Conservation (phyloP, 164 flowering plant genomes). For the Magnolia officinalis region DNA sequence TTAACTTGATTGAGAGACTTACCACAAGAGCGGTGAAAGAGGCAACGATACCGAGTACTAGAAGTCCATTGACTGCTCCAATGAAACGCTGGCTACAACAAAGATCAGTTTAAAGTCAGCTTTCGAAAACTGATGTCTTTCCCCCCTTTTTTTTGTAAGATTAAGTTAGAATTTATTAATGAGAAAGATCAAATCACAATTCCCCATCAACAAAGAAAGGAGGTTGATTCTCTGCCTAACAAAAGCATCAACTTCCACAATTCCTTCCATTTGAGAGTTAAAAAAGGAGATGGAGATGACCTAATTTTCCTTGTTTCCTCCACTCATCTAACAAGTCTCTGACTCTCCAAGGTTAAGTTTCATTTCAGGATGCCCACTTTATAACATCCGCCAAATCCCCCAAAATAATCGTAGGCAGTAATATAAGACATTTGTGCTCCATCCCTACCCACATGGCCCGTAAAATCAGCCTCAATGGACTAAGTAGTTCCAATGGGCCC, state of each 20-base stretch:
- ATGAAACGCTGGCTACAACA: slow-evolving; percentile 71
- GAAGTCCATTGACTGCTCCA: slow-evolving; percentile 79
- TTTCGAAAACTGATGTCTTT: not conserved
- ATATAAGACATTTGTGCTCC: not conserved
- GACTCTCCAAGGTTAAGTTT: too few relatives aligned
- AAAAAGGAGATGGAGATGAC: not conserved
- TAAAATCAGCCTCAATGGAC: too few relatives aligned
- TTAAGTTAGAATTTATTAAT: not conserved
- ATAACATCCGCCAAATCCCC: too few relatives aligned
- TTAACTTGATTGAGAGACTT: slow-evolving; percentile 22
- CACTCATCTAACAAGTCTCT: too few relatives aligned
- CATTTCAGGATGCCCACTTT: too few relatives aligned
- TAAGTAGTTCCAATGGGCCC: too few relatives aligned
- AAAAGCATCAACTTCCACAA: not conserved
- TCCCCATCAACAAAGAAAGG: not conserved
- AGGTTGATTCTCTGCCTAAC: not conserved
- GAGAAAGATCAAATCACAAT: too few relatives aligned
- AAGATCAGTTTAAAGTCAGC: slow-evolving; percentile 15
- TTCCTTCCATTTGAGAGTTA: not conserved
- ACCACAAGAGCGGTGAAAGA: slow-evolving; percentile 88
- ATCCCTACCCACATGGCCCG: not conserved
- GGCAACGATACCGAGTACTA: slow-evolving; percentile 57
- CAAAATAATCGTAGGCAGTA: too few relatives aligned
- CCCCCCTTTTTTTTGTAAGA: not conserved
- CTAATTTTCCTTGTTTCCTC: not conserved